Conservation (phyloP, 2,329 filamentous ascomycete genomes). For the Xylariales sp. region DNA sequence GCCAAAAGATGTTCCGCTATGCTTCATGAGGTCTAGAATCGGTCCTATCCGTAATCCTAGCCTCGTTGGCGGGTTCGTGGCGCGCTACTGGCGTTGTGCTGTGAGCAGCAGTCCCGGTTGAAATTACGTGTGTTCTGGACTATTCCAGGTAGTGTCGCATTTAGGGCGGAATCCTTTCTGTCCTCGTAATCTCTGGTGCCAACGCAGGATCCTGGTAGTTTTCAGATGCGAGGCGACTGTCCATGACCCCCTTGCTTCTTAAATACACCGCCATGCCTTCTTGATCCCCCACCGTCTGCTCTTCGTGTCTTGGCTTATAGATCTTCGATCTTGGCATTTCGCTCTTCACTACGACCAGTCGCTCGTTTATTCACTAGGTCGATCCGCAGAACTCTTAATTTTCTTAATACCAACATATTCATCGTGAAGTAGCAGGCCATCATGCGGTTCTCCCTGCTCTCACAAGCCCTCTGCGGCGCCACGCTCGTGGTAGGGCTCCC, state of each 20-base stretch:
- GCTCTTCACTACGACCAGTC: conserved; percentile 26
- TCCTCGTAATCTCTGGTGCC: conserved; percentile 32
- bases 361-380: conserved; percentile 28
- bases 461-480: conserved; percentile 36
- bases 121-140: conserved; percentile 16
- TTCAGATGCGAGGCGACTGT: conserved; percentile 17
- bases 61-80: conserved; percentile 25
- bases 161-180: conserved; percentile 30
- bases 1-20: conserved; percentile 15
- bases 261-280: conserved; percentile 34
- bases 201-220: conserved; percentile 10
- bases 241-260: conserved; percentile 24
- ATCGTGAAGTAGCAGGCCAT: not conserved
- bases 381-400: conserved; percentile 1
- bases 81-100: conserved; percentile 15
- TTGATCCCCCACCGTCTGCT: conserved; percentile 6
- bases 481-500: conserved; percentile 36
- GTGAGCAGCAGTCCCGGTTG: conserved; percentile 12
- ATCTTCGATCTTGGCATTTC: conserved; percentile 20
- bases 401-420: not conserved
- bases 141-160: conserved; percentile 13
- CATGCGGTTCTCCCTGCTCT: conserved; percentile 34
- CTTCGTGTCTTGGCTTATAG: conserved; percentile 26
- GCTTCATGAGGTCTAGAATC: conserved; percentile 27
- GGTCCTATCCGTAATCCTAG: conserved; percentile 23